Evolutionary conservation across 306 rosid species (phyloP), one percentile per base, ranked within the genome.

Genomic region (Vigna angularis): DNA sequence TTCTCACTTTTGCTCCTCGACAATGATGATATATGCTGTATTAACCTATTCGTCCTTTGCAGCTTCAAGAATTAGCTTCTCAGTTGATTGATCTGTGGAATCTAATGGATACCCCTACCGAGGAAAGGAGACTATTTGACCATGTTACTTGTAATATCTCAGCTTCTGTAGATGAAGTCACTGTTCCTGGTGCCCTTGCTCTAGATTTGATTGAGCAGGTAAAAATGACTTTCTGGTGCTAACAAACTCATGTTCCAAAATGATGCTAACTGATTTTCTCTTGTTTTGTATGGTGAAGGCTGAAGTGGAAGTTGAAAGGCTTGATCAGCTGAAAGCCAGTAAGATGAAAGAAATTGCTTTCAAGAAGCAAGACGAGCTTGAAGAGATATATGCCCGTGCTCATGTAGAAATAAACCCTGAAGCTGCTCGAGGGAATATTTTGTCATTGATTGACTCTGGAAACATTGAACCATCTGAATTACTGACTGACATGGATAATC

Each of bases 271-370:
- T 48, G 34, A 74, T 72, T 77, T 81, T 73, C 52, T 73, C 52
- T 56, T 56, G 22, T 30, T 66, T 2, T 69, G 6, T 74, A 32
- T 74, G 79, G 9, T 82, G 78, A 86, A 93, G 98, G 93, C 98
- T 76, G 98, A 89, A 92, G 96, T 90, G 49, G 98, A 94, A 88
- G 98, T 94, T 71, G 98, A 91, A 73, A 89, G 98, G 82, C 94
- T 94, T 84, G 98, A 94, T 88, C 93, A 87, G 84, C 90, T 87
- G 81, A 94, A 94, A 81, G 87, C 93, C 51, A 89, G 96, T 80
- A 89, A 89, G 89, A 94, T 94, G 98, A 94, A 90, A 83, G 98
- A 94, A 84, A 94, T 94, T 86, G 94, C 97, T 49, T 89, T 94
- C 70, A 94, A 91, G 87, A 94, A 88, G 88, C 98, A 94, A 80